phyloP scores from a whole-genome alignment of 1,139 yeast genomes.

The Candida sojae region DNA sequence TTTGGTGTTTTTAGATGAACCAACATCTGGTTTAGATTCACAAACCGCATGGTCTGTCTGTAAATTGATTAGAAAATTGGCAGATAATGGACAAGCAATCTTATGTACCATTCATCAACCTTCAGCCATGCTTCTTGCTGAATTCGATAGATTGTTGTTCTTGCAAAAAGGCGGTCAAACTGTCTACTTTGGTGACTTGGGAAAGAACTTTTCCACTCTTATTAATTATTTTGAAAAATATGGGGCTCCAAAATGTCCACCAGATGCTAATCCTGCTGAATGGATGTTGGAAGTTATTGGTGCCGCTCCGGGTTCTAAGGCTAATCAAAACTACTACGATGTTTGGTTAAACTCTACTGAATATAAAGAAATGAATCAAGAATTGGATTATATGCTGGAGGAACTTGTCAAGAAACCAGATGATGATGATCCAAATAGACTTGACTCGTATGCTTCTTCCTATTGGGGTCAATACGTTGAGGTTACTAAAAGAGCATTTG shows the following conservation, averaged over 20 bases:
- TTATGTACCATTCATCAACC: constrained; percentile 46
- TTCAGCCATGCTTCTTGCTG: constrained; percentile 36
- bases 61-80: constrained; percentile 40
- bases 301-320: constrained; percentile 38
- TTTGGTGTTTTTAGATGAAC: constrained; percentile 37
- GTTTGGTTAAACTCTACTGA: constrained; percentile 35
- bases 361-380: constrained; percentile 22
- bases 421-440: constrained; percentile 21
- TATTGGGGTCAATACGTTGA: constrained; percentile 25
- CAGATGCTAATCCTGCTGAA: constrained; percentile 55
- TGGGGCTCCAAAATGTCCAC: constrained; percentile 45
- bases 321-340: constrained; percentile 33
- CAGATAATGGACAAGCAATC: constrained; percentile 43
- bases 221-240: constrained; percentile 57
- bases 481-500: constrained; percentile 28
- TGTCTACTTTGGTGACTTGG: constrained; percentile 68
- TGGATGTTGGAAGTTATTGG: constrained; percentile 59
- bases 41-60: constrained; percentile 47
- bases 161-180: constrained; percentile 54
- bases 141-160: constrained; percentile 35
- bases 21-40: constrained; percentile 43
- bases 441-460: constrained; percentile 26
- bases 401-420: constrained; percentile 30
- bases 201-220: constrained; percentile 49
- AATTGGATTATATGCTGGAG: constrained; percentile 30